Percentiles rank a stretch among this genome's conserved stretches.
These are phyloP conservation scores for Sordariomycetes sp. DNA, from an alignment of 2,329 filamentous ascomycete species.

Conservation along the genomic window DNA sequence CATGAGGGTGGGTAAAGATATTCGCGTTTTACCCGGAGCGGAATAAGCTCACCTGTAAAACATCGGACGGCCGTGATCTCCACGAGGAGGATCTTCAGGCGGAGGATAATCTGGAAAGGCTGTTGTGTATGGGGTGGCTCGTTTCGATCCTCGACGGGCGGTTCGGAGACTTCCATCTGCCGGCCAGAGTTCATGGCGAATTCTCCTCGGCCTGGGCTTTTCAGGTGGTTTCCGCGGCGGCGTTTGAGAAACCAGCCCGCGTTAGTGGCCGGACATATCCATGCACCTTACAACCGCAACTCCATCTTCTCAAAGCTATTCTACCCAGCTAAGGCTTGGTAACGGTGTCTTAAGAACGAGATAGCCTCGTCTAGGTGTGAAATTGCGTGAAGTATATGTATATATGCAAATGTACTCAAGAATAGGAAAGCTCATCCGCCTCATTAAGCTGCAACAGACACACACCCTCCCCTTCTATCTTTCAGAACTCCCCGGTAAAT, in stretches of 20 bases:
- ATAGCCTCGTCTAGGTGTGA: background rate
- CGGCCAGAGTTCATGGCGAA: too few relatives aligned
- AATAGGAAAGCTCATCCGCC: background rate
- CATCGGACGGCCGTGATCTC: background rate
- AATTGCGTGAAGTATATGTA: background rate
- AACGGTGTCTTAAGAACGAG: background rate
- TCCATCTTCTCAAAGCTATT: too few relatives aligned
- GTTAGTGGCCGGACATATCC: too few relatives aligned
- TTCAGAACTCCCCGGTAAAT: background rate
- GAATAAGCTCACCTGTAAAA: background rate
- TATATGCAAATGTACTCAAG: background rate
- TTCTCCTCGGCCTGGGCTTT: too few relatives aligned
- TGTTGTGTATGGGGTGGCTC: too few relatives aligned
- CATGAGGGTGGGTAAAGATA: background rate
- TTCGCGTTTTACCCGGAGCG: background rate
- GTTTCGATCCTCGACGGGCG: too few relatives aligned
- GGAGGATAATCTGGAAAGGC: too few relatives aligned
- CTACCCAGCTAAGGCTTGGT: too few relatives aligned
- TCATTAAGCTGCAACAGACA: background rate
- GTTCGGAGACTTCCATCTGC: too few relatives aligned
- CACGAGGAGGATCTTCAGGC: background rate
- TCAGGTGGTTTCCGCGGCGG: too few relatives aligned
- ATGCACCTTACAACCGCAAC: too few relatives aligned
- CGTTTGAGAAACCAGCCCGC: too few relatives aligned
- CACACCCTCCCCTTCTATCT: background rate